Base-by-base conservation (phyloP, 2,329 filamentous ascomycete species). In the Emericellopsis atlantica region DNA sequence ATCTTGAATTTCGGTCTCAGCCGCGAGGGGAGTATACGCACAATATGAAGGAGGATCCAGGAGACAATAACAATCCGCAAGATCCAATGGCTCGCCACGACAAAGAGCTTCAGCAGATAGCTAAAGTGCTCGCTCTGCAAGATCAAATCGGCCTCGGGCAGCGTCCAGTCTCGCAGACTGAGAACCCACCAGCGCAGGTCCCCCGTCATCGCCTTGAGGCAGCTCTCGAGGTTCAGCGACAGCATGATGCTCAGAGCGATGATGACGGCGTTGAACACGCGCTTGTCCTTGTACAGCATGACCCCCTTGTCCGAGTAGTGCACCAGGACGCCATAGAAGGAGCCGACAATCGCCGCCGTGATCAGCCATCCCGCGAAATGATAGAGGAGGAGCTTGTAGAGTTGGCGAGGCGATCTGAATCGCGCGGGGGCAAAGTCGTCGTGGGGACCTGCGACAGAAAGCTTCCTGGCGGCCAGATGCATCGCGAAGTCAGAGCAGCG, bases 121-220 rank as follows among this genome's bases (percentile, higher is more conserved):
- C 47, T 48, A 45, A 61, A 46, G 41, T 54, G 57, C 34, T 61
- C 55, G 6, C 52, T 52, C 18, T 38, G 32, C 36, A 44, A 7
- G n/a, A 18, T 22, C 8, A 4, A 11, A 24, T n/a, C 29, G 24
- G 43, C 65, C 53, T 70, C 66, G 5, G 49, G 50, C 33, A 60
- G 50, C 29, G 57, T 58, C 44, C 62, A 55, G 32, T 57, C 53
- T 5, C 55, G 50, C 8, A 53, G 50, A 43, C 56, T 59, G 34
- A 70, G 47, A 23, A 69, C 58, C 52, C 62, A 66, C 64, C 66
- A 70, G n/a, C 66, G 54, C 44, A 67, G 51, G 44, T 67, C 64
- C 12, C 56, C 49, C 4, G 64, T 59, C 56, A 68, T 63, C 23
- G 57, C 57, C 43, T 66, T 66, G 18, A 70, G 54, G 6, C 59